Evolutionary conservation across 2,329 filamentous ascomycete genomes (phyloP).

Genomic region (Colletotrichum lindemuthianum): DNA sequence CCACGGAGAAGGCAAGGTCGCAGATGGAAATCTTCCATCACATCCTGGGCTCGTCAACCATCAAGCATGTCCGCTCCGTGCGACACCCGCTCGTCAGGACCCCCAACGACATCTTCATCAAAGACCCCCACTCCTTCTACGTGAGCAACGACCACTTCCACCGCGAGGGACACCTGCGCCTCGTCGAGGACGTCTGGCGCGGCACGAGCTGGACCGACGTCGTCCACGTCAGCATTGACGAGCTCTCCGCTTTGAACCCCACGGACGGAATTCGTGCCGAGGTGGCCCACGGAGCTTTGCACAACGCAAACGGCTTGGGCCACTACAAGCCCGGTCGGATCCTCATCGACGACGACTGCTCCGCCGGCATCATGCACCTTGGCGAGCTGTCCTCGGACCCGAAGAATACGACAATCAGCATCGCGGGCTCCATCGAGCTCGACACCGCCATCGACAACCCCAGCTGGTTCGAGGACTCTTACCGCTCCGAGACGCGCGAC

Average conservation of each 20-base stretch:
- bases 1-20: constrained; percentile 50
- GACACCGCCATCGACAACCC: constrained; percentile 66
- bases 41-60: constrained; percentile 42
- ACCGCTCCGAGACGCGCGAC: constrained; percentile 52
- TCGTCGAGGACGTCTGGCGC: constrained; percentile 56
- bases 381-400: constrained; percentile 39
- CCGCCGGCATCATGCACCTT: constrained; percentile 59
- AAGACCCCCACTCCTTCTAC: constrained; percentile 59
- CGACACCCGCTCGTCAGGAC: constrained; percentile 62
- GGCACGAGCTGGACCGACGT: constrained; percentile 59
- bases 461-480: constrained; percentile 65
- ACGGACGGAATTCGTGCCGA: constrained; percentile 51
- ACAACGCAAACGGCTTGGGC: constrained; percentile 67
- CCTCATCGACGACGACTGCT: constrained; percentile 51
- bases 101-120: constrained; percentile 67
- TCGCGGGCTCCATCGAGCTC: constrained; percentile 55
- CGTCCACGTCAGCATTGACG: constrained; percentile 46
- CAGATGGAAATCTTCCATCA: constrained; percentile 64
- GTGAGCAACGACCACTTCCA: constrained; percentile 71
- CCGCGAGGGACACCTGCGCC: constrained; percentile 56
- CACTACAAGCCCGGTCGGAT: constrained; percentile 57
- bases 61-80: constrained; percentile 62
- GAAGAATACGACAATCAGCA: constrained; percentile 46
- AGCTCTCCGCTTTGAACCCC: constrained; percentile 8
- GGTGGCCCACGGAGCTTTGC: constrained; percentile 55